These are phyloP conservation scores for Colletotrichum sp. DNA, from an alignment of 2,329 filamentous ascomycete genomes.

Conservation along the genomic window DNA sequence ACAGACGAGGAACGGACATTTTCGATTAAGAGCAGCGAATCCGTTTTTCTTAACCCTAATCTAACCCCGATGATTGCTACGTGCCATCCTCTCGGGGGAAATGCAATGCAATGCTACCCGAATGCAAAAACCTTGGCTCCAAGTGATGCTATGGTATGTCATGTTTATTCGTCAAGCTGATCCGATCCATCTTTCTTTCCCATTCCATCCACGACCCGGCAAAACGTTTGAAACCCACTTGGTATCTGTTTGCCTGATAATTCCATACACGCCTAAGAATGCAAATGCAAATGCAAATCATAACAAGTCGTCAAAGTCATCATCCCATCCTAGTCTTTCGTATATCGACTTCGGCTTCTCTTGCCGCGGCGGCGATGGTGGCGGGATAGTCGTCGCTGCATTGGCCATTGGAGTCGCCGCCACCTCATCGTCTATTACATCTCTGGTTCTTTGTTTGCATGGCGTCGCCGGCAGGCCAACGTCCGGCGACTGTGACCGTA, in stretches of 20 bases:
- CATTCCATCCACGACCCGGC: background rate
- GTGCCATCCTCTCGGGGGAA: background rate
- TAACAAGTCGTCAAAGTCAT: slow-evolving; percentile 56
- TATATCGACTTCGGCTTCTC: slow-evolving; percentile 51
- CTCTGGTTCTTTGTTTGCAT: slow-evolving; percentile 31
- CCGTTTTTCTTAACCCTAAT: background rate
- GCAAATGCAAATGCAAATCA: slow-evolving; percentile 23
- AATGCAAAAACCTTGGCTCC: background rate
- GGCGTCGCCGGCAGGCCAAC: slow-evolving; percentile 41
- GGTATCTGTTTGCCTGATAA: slow-evolving; percentile 11
- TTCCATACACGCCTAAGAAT: slow-evolving; percentile 21
- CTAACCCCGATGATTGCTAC: background rate
- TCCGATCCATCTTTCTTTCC: background rate
- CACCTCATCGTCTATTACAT: slow-evolving; percentile 20
- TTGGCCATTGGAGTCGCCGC: slow-evolving; percentile 4
- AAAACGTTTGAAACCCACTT: background rate
- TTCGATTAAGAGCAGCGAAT: background rate
- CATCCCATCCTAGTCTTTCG: slow-evolving; percentile 62
- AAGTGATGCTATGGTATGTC: slow-evolving; percentile 5
- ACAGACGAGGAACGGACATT: background rate
- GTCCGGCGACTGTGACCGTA: slow-evolving; percentile 9
- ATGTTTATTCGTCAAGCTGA: slow-evolving; percentile 8
- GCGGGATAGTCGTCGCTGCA: background rate
- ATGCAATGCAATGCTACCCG: background rate
- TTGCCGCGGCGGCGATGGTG: background rate